These are phyloP conservation scores for Castanea crenata DNA, from an alignment of 306 rosid species.

Conservation along the genomic window DNA sequence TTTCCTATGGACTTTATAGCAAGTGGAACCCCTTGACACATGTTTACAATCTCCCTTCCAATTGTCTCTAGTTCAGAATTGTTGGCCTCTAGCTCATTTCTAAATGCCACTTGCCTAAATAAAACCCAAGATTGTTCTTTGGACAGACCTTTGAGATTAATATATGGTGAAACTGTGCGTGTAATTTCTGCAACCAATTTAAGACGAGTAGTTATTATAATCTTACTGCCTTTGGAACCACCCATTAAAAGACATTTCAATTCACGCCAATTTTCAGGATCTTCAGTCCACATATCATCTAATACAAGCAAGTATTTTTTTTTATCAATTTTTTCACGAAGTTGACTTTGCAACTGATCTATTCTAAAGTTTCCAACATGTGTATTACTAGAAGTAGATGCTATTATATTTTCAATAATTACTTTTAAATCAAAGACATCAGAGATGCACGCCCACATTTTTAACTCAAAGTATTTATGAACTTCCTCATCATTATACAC, in stretches of 20 bases:
- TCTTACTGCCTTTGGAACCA: slow-evolving; percentile 35
- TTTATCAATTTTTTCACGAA: slow-evolving; percentile 12
- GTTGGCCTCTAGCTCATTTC: slow-evolving; percentile 1
- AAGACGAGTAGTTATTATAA: slow-evolving; percentile 34
- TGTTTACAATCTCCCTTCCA: slow-evolving; percentile 29
- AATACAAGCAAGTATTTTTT: slow-evolving; percentile 36
- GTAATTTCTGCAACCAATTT: slow-evolving; percentile 10
- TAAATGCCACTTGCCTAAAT: slow-evolving; percentile 28
- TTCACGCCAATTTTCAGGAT: slow-evolving; percentile 15
- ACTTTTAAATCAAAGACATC: too few relatives aligned
- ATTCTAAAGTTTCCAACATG: background rate
- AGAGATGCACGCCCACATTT: too few relatives aligned
- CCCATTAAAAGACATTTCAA: slow-evolving; percentile 19
- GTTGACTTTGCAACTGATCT: slow-evolving; percentile 12
- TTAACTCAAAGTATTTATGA: slow-evolving; percentile 13
- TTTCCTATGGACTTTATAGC: slow-evolving; percentile 33
- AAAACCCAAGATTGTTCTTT: slow-evolving; percentile 11
- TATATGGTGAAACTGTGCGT: slow-evolving; percentile 3
- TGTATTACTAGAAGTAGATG: background rate
- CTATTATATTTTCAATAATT: slow-evolving; percentile 32
- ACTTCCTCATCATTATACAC: slow-evolving; percentile 27
- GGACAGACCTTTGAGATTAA: slow-evolving; percentile 18
- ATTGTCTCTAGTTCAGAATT: background rate
- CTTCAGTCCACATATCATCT: slow-evolving; percentile 40
- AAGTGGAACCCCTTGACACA: slow-evolving; percentile 19